These are phyloP conservation scores for Albatrellus ellisii DNA, from an alignment of 768 basidiomycete species.

Conservation along the genomic window DNA sequence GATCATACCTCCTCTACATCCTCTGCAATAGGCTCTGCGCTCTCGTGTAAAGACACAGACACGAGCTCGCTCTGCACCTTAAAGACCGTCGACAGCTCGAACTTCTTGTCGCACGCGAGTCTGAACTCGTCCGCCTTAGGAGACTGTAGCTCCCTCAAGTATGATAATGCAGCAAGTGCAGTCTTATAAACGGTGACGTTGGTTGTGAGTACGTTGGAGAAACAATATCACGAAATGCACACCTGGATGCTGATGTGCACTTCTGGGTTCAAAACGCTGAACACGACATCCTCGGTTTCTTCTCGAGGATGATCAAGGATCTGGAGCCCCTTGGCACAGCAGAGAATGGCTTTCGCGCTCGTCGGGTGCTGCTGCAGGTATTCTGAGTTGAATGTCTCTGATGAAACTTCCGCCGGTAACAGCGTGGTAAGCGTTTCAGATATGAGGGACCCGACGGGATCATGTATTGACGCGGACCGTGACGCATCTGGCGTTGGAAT, in stretches of 20 bases:
- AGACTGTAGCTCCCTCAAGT: slow-evolving; percentile 38
- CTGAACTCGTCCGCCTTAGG: slow-evolving; percentile 49
- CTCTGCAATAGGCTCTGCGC: slow-evolving; percentile 6
- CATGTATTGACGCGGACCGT: slow-evolving; percentile 29
- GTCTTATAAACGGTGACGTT: slow-evolving; percentile 27
- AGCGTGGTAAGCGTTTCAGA: slow-evolving; percentile 33
- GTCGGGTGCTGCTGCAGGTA: slow-evolving; percentile 54
- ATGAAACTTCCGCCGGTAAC: slow-evolving; percentile 40
- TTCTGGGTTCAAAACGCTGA: slow-evolving; percentile 32
- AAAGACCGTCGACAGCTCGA: slow-evolving; percentile 56
- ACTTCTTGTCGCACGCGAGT: slow-evolving; percentile 34
- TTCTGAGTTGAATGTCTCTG: slow-evolving; percentile 62
- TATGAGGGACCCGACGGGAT: slow-evolving; percentile 37
- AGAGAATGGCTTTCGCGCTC: slow-evolving; percentile 42
- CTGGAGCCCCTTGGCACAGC: slow-evolving; percentile 43
- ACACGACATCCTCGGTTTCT: slow-evolving; percentile 49
- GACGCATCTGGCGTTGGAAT: slow-evolving; percentile 28
- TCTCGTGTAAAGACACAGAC: slow-evolving; percentile 16
- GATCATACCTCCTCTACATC: slow-evolving; percentile 1
- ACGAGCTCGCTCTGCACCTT: slow-evolving; percentile 39
- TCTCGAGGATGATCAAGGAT: slow-evolving; percentile 33
- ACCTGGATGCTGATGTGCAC: slow-evolving; percentile 37
- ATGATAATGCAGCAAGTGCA: slow-evolving; percentile 32
- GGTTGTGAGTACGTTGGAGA: background rate
- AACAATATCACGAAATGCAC: slow-evolving; percentile 6